Base-by-base conservation (phyloP, 2,329 filamentous ascomycete genomes). In the Calonectria hongkongensis region DNA sequence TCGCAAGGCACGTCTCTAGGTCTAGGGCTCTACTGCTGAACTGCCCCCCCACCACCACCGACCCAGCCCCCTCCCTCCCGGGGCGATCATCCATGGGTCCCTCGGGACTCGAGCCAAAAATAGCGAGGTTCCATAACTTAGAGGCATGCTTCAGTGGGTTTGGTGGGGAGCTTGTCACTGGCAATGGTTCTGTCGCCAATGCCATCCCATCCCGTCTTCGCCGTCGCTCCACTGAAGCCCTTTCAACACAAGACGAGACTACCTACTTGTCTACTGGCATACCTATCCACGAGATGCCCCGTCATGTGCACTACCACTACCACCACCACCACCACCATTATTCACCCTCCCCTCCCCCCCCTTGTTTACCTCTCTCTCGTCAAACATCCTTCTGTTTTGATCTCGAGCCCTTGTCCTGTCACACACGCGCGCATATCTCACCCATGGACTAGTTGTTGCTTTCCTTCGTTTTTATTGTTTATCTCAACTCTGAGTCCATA, bases 71-170 rank as follows among this genome's bases (percentile, higher is more conserved):
- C 30, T 39, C 54, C 54, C 15, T 36, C 30, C 33, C 54, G 30
- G 54, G 54, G 54, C 54, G 54, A 60, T 60, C 54, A 27, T 43
- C 45, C 54, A 60, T 60, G 54, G 54, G 39, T 60, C 54, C 54
- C 54, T 60, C 54, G 54, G 54, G 54, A 60, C 54, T 60, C 54
- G 21, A 60, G 54, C 54, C 54, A 60, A 60, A 60, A 60, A 60
- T 60, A 60, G 54, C 54, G 54, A 60, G 54, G 33, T 30, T 60
- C 54, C 54, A 60, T 60, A 60, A 60, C 54, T 60, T 60, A 60
- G 54, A 60, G 36, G 54, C 36, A 25, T 27, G 33, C 30, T 56
- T 56, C 51, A 56, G 51, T 56, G 28, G 51, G 30, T 18, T 33
- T 25, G 30, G 33, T 36, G 33, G 33, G 10, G 33, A 36, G 33